Base-by-base conservation (phyloP, 2,329 filamentous ascomycete genomes). In the Fusarium sp. region DNA sequence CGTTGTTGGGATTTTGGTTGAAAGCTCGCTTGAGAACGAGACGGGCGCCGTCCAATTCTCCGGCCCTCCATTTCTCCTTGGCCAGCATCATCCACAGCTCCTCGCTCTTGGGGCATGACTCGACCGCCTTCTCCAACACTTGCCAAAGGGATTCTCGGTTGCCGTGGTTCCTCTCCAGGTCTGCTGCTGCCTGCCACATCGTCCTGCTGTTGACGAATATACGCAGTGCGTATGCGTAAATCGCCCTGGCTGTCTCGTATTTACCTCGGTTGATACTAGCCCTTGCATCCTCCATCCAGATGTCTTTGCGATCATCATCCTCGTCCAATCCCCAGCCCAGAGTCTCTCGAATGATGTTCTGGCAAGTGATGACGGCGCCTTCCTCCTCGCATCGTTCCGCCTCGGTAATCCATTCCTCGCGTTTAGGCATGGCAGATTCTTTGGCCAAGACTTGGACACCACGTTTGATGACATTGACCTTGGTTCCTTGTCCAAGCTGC, bases 11-110 rank as follows among this genome's bases (percentile, higher is more conserved):
- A 75, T 98, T 97, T 78, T 97, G 93, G 74, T 95, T 91, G 85
- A 99, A 99, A 8, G 95, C 96, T 69, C 91, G 89, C 29, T 90
- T 95, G 18, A 99, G 88, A 2, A 98, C 94, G 67, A 90, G 86
- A 59, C 96, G 89, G 15, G 96, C 94, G 67, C 93, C 93, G 77
- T 97, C 91, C 46, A 97, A 90, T 75, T 97, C 91, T 52, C 94
- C 94, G 4, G 92, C 89, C 76, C 96, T 89, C 93, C 94, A 96
- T 78, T 94, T 97, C 82, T 98, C 96, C 80, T 95, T 93, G 38
- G 95, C 96, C 56, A 98, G 90, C 85, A 97, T 92, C 86, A 99
- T 91, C 96, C 96, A 99, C 22, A 99, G 83, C 22, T 94, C 91
- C 80, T 98, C 94, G 72, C 92, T 94, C 70, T 93, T 92, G 2